These are phyloP conservation scores for Albatrellus sp. DNA, from an alignment of 1,284 basidiomycete species.

Conservation along the genomic window DNA sequence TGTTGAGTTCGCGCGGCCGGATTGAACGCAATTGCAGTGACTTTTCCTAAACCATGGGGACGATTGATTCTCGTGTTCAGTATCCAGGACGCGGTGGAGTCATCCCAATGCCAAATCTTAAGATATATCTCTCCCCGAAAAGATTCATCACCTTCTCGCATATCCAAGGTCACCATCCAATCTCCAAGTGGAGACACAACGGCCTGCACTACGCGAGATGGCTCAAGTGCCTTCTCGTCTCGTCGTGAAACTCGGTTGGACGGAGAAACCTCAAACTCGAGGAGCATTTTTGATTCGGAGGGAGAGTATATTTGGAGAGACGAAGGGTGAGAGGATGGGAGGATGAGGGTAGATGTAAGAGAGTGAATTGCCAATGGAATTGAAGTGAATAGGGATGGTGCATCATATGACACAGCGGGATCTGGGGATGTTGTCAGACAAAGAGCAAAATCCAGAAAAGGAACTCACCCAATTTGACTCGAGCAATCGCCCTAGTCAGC, in stretches of 20 bases:
- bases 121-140: slow-evolving; percentile 65
- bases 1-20: slow-evolving; percentile 23
- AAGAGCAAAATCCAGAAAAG: background rate
- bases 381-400: slow-evolving; percentile 27
- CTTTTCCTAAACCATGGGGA: slow-evolving; percentile 63
- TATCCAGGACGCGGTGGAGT: slow-evolving; percentile 47
- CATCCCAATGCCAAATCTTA: slow-evolving; percentile 87
- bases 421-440: slow-evolving; percentile 20
- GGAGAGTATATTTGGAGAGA: slow-evolving; percentile 88
- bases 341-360: slow-evolving; percentile 62
- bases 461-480: slow-evolving; percentile 64
- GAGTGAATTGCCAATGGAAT: slow-evolving; percentile 64
- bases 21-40: slow-evolving; percentile 66
- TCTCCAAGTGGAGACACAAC: slow-evolving; percentile 58
- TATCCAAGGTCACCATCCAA: slow-evolving; percentile 93
- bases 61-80: slow-evolving; percentile 84
- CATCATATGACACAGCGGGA: slow-evolving; percentile 28
- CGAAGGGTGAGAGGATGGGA: slow-evolving; percentile 91
- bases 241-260: slow-evolving; percentile 84
- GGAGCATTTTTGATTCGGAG: slow-evolving; percentile 55
- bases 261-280: slow-evolving; percentile 88
- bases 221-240: slow-evolving; percentile 72
- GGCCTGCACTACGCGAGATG: slow-evolving; percentile 64
- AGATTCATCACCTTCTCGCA: slow-evolving; percentile 52
- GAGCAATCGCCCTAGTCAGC: slow-evolving; percentile 64